Evolutionary conservation across 2,329 filamentous ascomycete species (phyloP).

Genomic region (Dactylellina leptospora): DNA sequence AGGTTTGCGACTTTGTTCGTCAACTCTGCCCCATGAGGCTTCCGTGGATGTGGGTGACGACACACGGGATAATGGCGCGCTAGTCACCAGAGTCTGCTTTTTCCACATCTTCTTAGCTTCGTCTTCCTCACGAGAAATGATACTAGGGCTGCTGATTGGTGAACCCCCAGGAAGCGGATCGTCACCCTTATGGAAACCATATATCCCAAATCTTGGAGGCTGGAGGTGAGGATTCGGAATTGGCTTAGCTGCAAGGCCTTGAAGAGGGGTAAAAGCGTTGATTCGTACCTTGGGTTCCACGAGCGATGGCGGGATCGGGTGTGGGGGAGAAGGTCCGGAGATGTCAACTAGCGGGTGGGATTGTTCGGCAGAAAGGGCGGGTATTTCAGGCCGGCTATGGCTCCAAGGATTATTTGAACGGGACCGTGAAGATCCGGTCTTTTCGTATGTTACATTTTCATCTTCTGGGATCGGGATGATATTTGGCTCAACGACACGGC

Average conservation of each 20-base stretch:
- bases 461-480: slow-evolving; percentile 39
- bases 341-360: slow-evolving; percentile 44
- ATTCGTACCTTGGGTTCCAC: slow-evolving; percentile 50
- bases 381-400: slow-evolving; percentile 34
- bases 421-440: slow-evolving; percentile 45
- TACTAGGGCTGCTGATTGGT: slow-evolving; percentile 48
- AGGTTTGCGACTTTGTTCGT: slow-evolving; percentile 23
- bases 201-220: slow-evolving; percentile 50
- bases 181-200: slow-evolving; percentile 38
- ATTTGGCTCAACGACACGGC: slow-evolving; percentile 23
- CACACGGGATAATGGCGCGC: slow-evolving; percentile 41
- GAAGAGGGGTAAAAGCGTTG: slow-evolving; percentile 40
- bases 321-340: slow-evolving; percentile 40
- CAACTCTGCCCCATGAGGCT: slow-evolving; percentile 24
- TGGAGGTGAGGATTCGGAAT: slow-evolving; percentile 49
- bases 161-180: slow-evolving; percentile 34
- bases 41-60: slow-evolving; percentile 43
- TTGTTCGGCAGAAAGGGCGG: slow-evolving; percentile 23
- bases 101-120: slow-evolving; percentile 51
- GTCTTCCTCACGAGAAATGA: slow-evolving; percentile 42
- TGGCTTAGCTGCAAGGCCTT: slow-evolving; percentile 47
- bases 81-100: slow-evolving; percentile 48
- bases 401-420: slow-evolving; percentile 50
- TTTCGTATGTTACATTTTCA: slow-evolving; percentile 40
- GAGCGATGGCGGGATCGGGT: slow-evolving; percentile 39